A percentile compares a stretch with the other conserved stretches of the same genome.
Conservation (phyloP, 257 asterid genomes). For the Lavandula angustifolia region DNA sequence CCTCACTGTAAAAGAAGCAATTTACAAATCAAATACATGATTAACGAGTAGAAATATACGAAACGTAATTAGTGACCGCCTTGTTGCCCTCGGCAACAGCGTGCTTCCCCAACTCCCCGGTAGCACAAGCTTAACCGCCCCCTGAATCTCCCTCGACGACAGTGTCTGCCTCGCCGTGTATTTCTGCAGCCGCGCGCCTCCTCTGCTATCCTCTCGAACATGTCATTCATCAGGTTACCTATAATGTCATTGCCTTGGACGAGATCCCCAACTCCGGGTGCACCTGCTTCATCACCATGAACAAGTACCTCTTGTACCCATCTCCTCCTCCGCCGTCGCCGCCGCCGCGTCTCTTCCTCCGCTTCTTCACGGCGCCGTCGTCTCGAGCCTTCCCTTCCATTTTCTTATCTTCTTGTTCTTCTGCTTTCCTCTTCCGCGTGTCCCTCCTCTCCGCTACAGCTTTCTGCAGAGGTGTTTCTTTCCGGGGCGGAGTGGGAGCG, state of each 20-base stretch:
- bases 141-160: constrained; percentile 74
- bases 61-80: constrained; percentile 55
- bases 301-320: constrained; percentile 64
- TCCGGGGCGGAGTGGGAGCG: constrained; percentile 38
- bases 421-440: constrained; percentile 5
- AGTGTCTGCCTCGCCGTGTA: constrained; percentile 51
- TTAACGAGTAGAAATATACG: constrained; percentile 2
- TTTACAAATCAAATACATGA: no score
- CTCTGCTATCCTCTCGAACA: constrained; percentile 74
- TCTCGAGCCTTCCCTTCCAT: not conserved
- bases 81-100: constrained; percentile 78
- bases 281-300: constrained; percentile 81
- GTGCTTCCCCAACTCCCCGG: constrained; percentile 88
- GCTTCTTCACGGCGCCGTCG: not conserved
- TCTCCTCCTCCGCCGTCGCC: constrained; percentile 44
- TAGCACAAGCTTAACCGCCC: constrained; percentile 77
- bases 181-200: constrained; percentile 57
- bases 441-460: not conserved
- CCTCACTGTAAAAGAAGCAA: no score
- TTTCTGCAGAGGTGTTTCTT: constrained; percentile 22
- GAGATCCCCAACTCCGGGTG: constrained; percentile 83
- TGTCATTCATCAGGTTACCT: constrained; percentile 68
- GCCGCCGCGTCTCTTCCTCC: constrained; percentile 33
- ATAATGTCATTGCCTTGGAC: constrained; percentile 68
- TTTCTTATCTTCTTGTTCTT: not conserved